These are phyloP conservation scores for Tephrocybe rancida DNA, from an alignment of 768 basidiomycete species.

Conservation along the genomic window DNA sequence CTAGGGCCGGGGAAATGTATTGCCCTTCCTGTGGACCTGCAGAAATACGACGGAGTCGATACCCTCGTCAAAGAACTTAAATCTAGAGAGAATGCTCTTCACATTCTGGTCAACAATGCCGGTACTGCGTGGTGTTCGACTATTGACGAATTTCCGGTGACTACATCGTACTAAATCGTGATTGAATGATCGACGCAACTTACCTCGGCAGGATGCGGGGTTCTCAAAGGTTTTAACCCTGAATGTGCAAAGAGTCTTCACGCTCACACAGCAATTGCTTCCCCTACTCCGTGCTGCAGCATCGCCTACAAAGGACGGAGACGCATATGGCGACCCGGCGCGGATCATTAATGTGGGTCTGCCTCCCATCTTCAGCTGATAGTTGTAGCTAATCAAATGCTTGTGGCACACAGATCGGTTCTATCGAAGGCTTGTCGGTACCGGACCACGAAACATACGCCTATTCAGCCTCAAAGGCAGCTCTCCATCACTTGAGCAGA, in stretches of 20 bases:
- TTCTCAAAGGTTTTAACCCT: slow-evolving; percentile 64
- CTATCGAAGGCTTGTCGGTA: slow-evolving; percentile 57
- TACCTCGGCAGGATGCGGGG: slow-evolving; percentile 45
- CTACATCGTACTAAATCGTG: slow-evolving; percentile 27
- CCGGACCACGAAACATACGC: slow-evolving; percentile 65
- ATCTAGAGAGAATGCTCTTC: slow-evolving; percentile 52
- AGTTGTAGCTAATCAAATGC: not conserved
- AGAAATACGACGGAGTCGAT: slow-evolving; percentile 54
- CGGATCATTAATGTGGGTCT: slow-evolving; percentile 57
- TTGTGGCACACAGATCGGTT: slow-evolving; percentile 50
- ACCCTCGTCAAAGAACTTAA: slow-evolving; percentile 51
- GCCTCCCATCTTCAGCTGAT: not conserved
- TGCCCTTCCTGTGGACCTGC: slow-evolving; percentile 55
- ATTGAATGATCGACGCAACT: slow-evolving; percentile 7
- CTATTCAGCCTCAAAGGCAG: slow-evolving; percentile 68
- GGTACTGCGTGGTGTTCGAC: slow-evolving; percentile 58
- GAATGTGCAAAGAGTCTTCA: slow-evolving; percentile 67
- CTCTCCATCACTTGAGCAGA: slow-evolving; percentile 58
- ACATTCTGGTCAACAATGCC: slow-evolving; percentile 67
- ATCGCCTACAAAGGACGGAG: slow-evolving; percentile 35
- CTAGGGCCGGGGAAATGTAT: slow-evolving; percentile 59
- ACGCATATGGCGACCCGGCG: slow-evolving; percentile 45
- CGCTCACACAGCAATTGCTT: slow-evolving; percentile 59
- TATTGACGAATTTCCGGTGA: slow-evolving; percentile 42
- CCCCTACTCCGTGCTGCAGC: slow-evolving; percentile 56